Evolutionary conservation across 2,329 filamentous ascomycete genomes (phyloP), one percentile per base, ranked within the genome.

Genomic region (Fusarium caatingaense): DNA sequence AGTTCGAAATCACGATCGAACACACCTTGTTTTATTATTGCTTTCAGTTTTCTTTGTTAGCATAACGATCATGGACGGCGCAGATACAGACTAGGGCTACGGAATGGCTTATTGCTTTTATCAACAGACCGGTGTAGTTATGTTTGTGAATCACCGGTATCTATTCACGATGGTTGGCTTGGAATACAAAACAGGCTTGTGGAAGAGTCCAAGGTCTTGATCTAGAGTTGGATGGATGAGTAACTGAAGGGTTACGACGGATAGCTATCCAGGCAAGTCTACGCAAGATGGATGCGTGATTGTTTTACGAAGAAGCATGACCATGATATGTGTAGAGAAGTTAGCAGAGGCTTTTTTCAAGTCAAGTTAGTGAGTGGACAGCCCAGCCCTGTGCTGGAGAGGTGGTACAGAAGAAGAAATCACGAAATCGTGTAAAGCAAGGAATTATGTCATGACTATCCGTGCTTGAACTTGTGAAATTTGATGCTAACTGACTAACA

Each of bases 1-100:
- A 62, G 60, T 50, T 56, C 37, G 48, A 53, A 34, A 45, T 37
- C 13, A 48, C 32, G 41, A 50, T 41, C 54, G 62, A 68, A 40
- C 56, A 62, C 51, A 64, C 47, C 40, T 64, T 71, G 58, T 71
- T 73, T 66, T 60, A 71, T 60, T 65, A 66, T 57, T 67, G 53
- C 68, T 66, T 72, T 57, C 58, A 68, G 63, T 73, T 74, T 70
- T 70, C 62, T 75, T 72, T 75, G 68, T 75, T 58, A 68, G 58
- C 60, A 66, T 74, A 72, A 75, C 57, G 73, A 74, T 65, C 66
- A 75, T 69, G 72, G 70, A 57, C 47, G 73, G 73, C 73, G 73
- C 68, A 72, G 58, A 60, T 66, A 72, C 65, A 74, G 66, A 60
- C 54, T 54, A 54, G 59, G 58, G 54, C 44, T 54, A 64, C 57